Evolutionary conservation across 495 filamentous ascomycete genomes (phyloP).

Genomic region (Aeminium ludgeri): DNA sequence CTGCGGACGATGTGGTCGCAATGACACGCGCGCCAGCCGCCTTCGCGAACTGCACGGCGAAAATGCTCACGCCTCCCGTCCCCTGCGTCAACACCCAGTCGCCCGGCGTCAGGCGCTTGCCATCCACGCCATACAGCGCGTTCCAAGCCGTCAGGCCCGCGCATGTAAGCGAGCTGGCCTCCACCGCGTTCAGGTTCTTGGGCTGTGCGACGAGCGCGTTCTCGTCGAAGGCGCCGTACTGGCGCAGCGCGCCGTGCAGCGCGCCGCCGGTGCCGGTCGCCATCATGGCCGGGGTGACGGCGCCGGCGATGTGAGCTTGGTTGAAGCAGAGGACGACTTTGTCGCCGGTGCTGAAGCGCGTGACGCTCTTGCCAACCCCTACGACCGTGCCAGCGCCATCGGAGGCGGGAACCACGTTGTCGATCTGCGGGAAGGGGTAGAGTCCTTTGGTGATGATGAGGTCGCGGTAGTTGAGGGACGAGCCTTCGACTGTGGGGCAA

Average conservation of each 20-base stretch:
- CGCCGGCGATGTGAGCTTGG: constrained; percentile 51
- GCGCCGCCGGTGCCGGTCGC: constrained; percentile 51
- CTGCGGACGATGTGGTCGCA: constrained; percentile 53
- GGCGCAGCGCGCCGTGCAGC: constrained; percentile 51
- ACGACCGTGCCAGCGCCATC: constrained; percentile 64
- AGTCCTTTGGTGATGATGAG: constrained; percentile 55
- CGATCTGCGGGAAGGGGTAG: constrained; percentile 45
- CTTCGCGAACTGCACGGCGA: constrained; percentile 68
- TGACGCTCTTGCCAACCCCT: constrained; percentile 49
- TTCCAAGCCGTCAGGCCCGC: constrained; percentile 74
- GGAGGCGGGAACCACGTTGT: constrained; percentile 51
- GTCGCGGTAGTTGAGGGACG: constrained; percentile 72
- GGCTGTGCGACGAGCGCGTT: constrained; percentile 52
- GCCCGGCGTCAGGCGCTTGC: constrained; percentile 44
- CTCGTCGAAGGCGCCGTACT: constrained; percentile 57
- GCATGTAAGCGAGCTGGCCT: constrained; percentile 53
- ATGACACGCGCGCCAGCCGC: constrained; percentile 68
- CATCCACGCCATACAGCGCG: constrained; percentile 50
- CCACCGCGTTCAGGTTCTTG: constrained; percentile 39
- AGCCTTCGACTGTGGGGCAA: constrained; percentile 35
- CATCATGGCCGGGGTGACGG: constrained; percentile 28
- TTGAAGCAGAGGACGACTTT: constrained; percentile 65
- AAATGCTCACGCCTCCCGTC: constrained; percentile 67
- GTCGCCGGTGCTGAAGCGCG: constrained; percentile 52
- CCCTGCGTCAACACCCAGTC: constrained; percentile 62